Base-by-base conservation (phyloP, 164 flowering plant species). In the Hamamelis virginiana region DNA sequence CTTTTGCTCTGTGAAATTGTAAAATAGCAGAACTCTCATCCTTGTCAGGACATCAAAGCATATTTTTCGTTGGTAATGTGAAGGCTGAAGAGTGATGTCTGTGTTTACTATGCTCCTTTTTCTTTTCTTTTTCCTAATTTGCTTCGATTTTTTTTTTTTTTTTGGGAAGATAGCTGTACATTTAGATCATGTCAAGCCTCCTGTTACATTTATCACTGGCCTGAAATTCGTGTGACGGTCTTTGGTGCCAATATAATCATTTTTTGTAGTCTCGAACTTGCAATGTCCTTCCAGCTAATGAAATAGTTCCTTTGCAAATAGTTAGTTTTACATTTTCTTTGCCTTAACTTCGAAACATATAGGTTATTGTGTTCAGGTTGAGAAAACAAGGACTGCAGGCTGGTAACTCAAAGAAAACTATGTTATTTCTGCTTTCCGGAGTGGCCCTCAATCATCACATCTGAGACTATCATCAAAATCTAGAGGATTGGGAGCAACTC, bases 1-100 rank as follows among this genome's bases (percentile, higher is more conserved):
- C 15, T 50, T 72, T 65, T 57, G 38, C 72, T 44, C 65, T 70
- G 4, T 70, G 77, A 63, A 73, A 46, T 58, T 80, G 80, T 82
- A 78, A 74, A 69, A 61, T 69, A 77, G 69, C 66, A 48, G 59
- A 69, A 15, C 41, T 66, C 57, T 66, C 66, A 62, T 61, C 47
- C 48, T 64, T 22, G 23, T 47, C 67, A 14, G n/a, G 15, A n/a
- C 23, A n/a, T 26, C 26, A 19, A 33, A 33, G 8, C 11, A 43
- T 60, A 2, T n/a, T 46, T 23, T 11, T 45, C 52, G 46, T 62
- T 73, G 18, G 65, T 59, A 59, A 51, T 58, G 56, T 62, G 56
- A 44, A 44, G 38, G 16, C 23, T 25, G 9, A 33, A 11, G 12
- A 23, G 46, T 14, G 9, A 12, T 64, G 43, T 70, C 9, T 19